These are phyloP conservation scores for Camellia granthamiana DNA, from an alignment of 148 eudicot species.

Conservation along the genomic window DNA sequence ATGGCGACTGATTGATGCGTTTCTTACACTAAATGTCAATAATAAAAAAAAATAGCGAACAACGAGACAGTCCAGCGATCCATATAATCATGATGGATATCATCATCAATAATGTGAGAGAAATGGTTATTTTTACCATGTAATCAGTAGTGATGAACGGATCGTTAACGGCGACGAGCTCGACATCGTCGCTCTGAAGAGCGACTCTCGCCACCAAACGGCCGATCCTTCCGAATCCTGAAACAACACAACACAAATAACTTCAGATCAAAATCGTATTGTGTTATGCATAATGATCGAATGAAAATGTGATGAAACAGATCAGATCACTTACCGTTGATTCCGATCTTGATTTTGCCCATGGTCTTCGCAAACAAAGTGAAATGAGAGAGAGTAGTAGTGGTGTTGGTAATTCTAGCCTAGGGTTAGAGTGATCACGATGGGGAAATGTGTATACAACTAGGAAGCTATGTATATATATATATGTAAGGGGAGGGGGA, in stretches of 20 bases:
- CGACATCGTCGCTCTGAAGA: constrained; percentile 59
- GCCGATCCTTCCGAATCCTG: constrained; percentile 74
- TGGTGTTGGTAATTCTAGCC: not conserved
- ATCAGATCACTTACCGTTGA: constrained; percentile 38
- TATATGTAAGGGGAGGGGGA: too few relatives aligned
- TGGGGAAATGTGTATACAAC: too few relatives aligned
- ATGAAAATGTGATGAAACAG: too few relatives aligned
- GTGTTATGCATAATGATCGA: too few relatives aligned
- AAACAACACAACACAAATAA: not conserved
- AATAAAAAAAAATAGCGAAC: not conserved
- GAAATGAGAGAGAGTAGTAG: not conserved
- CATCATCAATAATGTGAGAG: too few relatives aligned
- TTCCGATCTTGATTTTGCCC: constrained; percentile 62
- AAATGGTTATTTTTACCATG: constrained; percentile 37
- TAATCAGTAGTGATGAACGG: constrained; percentile 64
- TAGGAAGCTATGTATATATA: not conserved
- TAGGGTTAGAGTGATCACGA: too few relatives aligned
- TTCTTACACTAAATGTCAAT: not conserved
- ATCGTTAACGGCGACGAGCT: constrained; percentile 70
- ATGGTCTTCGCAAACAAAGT: constrained; percentile 3
- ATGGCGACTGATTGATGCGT: not conserved
- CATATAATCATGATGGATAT: not conserved
- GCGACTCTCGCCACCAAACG: constrained; percentile 70
- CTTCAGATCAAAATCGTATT: not conserved
- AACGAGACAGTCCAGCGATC: not conserved